Base-by-base conservation (phyloP, 2,329 filamentous ascomycete genomes). In the Fusarium ramigenum region DNA sequence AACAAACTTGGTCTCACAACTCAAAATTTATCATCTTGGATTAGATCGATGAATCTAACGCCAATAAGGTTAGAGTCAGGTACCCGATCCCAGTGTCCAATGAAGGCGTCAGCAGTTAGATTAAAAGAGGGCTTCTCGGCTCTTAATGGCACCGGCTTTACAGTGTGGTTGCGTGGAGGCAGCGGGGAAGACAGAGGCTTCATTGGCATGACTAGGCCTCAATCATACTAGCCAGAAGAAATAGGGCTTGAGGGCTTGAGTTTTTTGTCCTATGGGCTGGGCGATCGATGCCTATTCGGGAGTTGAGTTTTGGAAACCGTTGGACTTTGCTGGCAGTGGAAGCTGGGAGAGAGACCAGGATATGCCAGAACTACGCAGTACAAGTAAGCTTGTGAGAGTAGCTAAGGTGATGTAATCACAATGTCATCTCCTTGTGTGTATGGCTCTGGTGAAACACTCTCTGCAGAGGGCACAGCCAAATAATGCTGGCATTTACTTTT, bases 61-160 rank as follows among this genome's bases (percentile, higher is more conserved):
- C 18, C 39, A 59, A 72, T 40, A 18, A 63, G 72, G 71, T 64
- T 74, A 74, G 68, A 72, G 68, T 74, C 69, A 74, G 72, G 72
- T 74, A 74, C 72, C 72, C 72, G 72, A 60, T 28, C 49, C 37
- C n/a, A 42, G 42, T 39, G 50, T 54, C 68, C 67, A 71, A 72
- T 72, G 54, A 47, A 43, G 34, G 25, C 16, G 59, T 59, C 49
- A 59, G 60, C 36, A 70, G 47, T 21, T 30, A 40, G 49, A 68
- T 64, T 49, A 74, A 74, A 74, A 74, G 71, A 74, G 70, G 68
- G 42, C 54, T 58, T 34, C 16, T 63, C 39, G 42, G 65, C 53
- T 49, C 39, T 50, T 56, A 44, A 61, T 58, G 44, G 65, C 42
- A 58, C 43, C 58, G 49, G n/a, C 42, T 47, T 14, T 60, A 10